phyloP scores from a whole-genome alignment of 225 moss, liverwort and hornwort species.

The Pleurozium schreberi region DNA sequence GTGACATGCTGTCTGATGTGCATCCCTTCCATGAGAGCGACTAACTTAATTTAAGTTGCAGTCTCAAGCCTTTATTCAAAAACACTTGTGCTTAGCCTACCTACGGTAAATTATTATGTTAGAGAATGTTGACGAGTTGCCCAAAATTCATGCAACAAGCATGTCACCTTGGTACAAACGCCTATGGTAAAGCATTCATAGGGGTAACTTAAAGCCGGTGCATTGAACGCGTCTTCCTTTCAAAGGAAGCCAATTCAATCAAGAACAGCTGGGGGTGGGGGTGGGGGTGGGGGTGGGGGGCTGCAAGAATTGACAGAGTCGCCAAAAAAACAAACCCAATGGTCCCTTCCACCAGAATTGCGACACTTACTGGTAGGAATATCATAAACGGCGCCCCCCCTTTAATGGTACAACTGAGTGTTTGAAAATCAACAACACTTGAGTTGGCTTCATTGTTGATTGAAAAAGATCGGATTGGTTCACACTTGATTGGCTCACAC shows the following conservation, averaged over 20 bases:
- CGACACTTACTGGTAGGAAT: too few species aligned
- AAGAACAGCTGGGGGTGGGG: not conserved
- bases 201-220: not conserved
- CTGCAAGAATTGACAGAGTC: not conserved
- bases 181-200: not conserved
- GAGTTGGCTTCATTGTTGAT: too few species aligned
- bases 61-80: not conserved
- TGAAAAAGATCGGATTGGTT: too few species aligned
- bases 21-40: not conserved
- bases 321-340: not conserved
- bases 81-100: not conserved
- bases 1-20: not conserved
- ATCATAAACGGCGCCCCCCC: too few species aligned
- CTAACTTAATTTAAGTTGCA: fast-evolving
- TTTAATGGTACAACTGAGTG: too few species aligned
- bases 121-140: not conserved
- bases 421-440: too few species aligned
- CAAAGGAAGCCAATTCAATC: not conserved
- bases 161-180: not conserved
- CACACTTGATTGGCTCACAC: too few species aligned
- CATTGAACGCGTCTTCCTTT: not conserved
- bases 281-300: too few species aligned
- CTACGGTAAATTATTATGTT: too few species aligned
- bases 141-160: not conserved
- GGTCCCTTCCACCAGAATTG: not conserved